Evolutionary conservation across 1,284 basidiomycete species (phyloP).

Genomic region (Trichosporon faecale): DNA sequence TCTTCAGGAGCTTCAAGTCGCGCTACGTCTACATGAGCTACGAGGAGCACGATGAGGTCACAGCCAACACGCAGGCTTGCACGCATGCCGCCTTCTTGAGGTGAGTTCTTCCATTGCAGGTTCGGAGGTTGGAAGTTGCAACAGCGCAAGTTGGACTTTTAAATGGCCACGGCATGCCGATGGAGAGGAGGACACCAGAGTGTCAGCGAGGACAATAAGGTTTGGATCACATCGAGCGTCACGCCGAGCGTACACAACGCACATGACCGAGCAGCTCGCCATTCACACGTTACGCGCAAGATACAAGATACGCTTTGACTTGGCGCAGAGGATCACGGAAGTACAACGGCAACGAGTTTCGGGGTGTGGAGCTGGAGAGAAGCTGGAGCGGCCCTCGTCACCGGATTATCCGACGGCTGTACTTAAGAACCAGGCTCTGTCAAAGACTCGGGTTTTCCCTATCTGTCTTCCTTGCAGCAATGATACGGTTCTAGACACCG

Average conservation of each 20-base stretch:
- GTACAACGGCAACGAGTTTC: not conserved
- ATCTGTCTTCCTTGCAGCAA: too few relatives aligned
- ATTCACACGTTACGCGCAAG: constrained; percentile 1
- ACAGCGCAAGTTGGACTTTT: not conserved
- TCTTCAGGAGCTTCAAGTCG: constrained; percentile 76
- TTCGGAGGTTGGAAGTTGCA: not conserved
- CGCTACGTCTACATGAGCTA: constrained; percentile 90
- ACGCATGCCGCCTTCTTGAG: constrained; percentile 96
- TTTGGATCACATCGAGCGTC: not conserved
- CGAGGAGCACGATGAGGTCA: constrained; percentile 93
- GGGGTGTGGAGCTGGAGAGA: not conserved
- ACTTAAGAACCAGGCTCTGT: too few relatives aligned
- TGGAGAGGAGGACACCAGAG: too few relatives aligned
- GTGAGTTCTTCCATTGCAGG: constrained; percentile 53
- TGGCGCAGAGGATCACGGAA: not conserved
- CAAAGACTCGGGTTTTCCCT: too few relatives aligned
- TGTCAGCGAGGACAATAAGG: not conserved
- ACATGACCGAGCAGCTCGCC: not conserved
- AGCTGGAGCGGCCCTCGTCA: not conserved
- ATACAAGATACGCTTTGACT: not conserved
- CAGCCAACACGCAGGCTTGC: constrained; percentile 96
- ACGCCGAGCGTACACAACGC: not conserved
- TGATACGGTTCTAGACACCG: too few relatives aligned
- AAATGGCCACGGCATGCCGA: not conserved
- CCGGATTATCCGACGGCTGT: not conserved